Conservation (phyloP, 163 green algal species). For the Volvox carteri region DNA sequence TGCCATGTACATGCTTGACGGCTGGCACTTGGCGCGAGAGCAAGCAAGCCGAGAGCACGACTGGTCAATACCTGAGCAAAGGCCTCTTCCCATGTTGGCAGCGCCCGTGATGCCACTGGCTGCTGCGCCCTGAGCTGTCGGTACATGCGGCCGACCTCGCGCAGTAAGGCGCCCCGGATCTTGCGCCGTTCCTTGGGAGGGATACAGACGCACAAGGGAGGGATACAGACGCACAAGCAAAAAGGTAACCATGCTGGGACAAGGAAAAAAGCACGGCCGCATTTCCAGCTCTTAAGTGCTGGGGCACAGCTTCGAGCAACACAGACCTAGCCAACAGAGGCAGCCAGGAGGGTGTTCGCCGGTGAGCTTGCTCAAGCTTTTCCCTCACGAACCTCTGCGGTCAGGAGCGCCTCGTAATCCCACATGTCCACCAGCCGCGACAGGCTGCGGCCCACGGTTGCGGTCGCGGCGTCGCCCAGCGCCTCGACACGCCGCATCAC, state of each 20-base stretch:
- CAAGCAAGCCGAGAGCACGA: too few relatives aligned
- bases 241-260: too few relatives aligned
- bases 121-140: conserved; percentile 47
- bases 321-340: too few relatives aligned
- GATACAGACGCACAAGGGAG: too few relatives aligned
- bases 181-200: conserved; percentile 68
- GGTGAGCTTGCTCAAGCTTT: too few relatives aligned
- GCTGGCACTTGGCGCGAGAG: too few relatives aligned
- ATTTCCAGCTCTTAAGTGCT: too few relatives aligned
- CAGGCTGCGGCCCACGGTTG: conserved; percentile 30
- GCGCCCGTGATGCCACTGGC: not conserved
- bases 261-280: too few relatives aligned
- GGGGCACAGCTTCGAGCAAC: too few relatives aligned
- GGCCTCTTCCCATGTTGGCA: conserved; percentile 64
- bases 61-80: conserved; percentile 69
- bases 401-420: conserved; percentile 79
- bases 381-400: conserved; percentile 60
- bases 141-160: conserved; percentile 73
- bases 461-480: conserved; percentile 1
- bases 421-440: conserved; percentile 76
- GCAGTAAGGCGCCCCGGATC: conserved; percentile 70
- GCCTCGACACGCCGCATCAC: conserved; percentile 22
- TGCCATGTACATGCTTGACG: too few relatives aligned
- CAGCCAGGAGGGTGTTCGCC: too few relatives aligned
- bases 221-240: too few relatives aligned